Evolutionary conservation across 306 rosid species (phyloP).

Genomic region (Dryas drummondii): DNA sequence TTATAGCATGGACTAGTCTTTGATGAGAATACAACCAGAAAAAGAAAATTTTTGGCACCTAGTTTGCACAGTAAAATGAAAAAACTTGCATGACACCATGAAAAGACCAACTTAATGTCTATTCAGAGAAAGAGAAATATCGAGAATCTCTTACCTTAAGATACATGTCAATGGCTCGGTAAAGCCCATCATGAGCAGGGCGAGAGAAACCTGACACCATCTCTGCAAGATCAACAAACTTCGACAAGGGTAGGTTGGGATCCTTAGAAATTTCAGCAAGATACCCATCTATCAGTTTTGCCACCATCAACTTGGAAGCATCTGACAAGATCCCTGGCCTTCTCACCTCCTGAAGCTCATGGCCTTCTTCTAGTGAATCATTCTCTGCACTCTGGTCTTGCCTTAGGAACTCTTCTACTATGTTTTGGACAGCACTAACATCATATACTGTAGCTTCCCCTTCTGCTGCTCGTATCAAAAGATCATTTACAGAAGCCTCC

Average conservation of each 20-base stretch:
- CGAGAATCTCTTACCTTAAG: slow-evolving; percentile 64
- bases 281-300: slow-evolving; percentile 79
- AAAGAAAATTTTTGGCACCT: not conserved
- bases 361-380: slow-evolving; percentile 48
- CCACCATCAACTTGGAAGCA: slow-evolving; percentile 94
- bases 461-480: slow-evolving; percentile 64
- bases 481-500: slow-evolving; percentile 82
- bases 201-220: slow-evolving; percentile 63
- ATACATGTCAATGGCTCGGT: slow-evolving; percentile 88
- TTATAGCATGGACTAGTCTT: not conserved
- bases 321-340: slow-evolving; percentile 77
- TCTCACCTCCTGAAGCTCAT: slow-evolving; percentile 44
- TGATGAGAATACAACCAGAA: not conserved
- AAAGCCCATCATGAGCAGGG: slow-evolving; percentile 86
- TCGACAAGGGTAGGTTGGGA: slow-evolving; percentile 57
- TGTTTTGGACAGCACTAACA: slow-evolving; percentile 61
- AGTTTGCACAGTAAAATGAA: slow-evolving; percentile 8
- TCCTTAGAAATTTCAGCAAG: slow-evolving; percentile 88
- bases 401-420: slow-evolving; percentile 62
- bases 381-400: slow-evolving; percentile 62
- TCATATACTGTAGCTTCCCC: slow-evolving; percentile 54
- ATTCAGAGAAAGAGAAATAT: not conserved
- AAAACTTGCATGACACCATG: not conserved
- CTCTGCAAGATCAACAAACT: slow-evolving; percentile 76
- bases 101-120: not conserved